These are phyloP conservation scores for Niveomyces coronatus DNA, from an alignment of 2,329 filamentous ascomycete species.

Conservation along the genomic window DNA sequence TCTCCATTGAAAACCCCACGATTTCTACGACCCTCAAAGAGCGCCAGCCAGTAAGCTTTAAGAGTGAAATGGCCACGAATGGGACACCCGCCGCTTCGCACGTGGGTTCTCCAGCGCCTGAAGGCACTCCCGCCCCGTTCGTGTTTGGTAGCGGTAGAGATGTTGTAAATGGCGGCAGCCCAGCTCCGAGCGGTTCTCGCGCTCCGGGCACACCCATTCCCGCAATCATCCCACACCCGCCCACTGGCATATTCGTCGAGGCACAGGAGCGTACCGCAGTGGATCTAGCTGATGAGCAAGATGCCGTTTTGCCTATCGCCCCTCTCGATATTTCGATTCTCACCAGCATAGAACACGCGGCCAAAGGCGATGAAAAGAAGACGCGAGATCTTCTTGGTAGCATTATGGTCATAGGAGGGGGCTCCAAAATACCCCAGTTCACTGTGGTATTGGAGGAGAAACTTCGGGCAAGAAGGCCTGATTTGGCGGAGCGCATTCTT, in stretches of 20 bases:
- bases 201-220: constrained; percentile 36
- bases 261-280: constrained; percentile 38
- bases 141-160: constrained; percentile 43
- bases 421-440: constrained; percentile 70
- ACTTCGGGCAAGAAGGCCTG: constrained; percentile 56
- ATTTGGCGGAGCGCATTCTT: constrained; percentile 49
- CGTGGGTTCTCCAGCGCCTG: constrained; percentile 78
- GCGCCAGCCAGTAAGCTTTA: constrained; percentile 57
- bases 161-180: constrained; percentile 36
- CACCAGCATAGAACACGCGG: constrained; percentile 77
- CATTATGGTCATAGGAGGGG: constrained; percentile 85
- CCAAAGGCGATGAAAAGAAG: constrained; percentile 84
- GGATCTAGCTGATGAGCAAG: constrained; percentile 56
- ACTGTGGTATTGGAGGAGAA: constrained; percentile 74
- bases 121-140: constrained; percentile 58
- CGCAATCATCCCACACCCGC: constrained; percentile 27
- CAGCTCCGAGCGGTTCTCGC: constrained; percentile 41
- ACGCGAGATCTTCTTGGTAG: constrained; percentile 80
- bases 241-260: constrained; percentile 40
- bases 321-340: constrained; percentile 85
- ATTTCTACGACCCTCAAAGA: constrained; percentile 54
- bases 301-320: constrained; percentile 70
- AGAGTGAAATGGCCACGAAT: constrained; percentile 58
- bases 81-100: constrained; percentile 76
- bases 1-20: constrained; percentile 24